Base-by-base conservation (phyloP, 257 asterid genomes). In the Phtheirospermum japonicum region DNA sequence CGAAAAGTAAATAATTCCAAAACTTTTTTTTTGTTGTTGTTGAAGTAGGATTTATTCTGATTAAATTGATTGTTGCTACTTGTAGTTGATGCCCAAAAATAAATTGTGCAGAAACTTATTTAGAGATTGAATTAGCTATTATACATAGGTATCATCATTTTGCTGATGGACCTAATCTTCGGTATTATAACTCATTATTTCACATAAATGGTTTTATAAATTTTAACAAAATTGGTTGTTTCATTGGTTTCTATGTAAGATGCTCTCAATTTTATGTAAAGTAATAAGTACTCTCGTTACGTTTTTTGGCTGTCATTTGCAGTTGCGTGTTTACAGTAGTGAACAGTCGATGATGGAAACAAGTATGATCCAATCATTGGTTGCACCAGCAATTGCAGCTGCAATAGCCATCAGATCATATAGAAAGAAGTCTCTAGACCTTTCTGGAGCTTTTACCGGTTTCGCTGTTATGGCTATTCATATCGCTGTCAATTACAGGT, bases 401-500 rank as follows among this genome's bases (percentile, higher is more conserved):
- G 77, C 74, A 54, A 83, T 92, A 17, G 75, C 95, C 11, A 9
- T 59, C 48, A 77, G 95, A 71, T 77, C 96, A 8, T 83, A 83
- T 56, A 71, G 68, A 65, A 89, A 70, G 76, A 92, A 84, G 71
- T 88, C 97, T 52, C 95, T 92, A 18, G 80, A 83, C 75, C 69
- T 86, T 58, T 86, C 96, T 6, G 97, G 98, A 49, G 95, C 98
- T 57, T 56, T 92, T 58, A 18, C 81, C 45, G 98, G 95, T 10
- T 83, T 92, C 63, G 34, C 70, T 32, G 93, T 84, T 53, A 79
- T 92, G 88, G 72, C 92, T 12, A 79, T 84, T 83, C 98, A 92
- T 69, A 20, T 84, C 34, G 86, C 90, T 4, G 87, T 84, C 49
- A 88, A 77, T 70, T 91, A 79, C 83, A 81, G 96, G 97, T 84